Evolutionary conservation across 75 land plant genomes (phyloP), one percentile per base, ranked within the genome.

Genomic region (Adiantum capillusveneris): DNA sequence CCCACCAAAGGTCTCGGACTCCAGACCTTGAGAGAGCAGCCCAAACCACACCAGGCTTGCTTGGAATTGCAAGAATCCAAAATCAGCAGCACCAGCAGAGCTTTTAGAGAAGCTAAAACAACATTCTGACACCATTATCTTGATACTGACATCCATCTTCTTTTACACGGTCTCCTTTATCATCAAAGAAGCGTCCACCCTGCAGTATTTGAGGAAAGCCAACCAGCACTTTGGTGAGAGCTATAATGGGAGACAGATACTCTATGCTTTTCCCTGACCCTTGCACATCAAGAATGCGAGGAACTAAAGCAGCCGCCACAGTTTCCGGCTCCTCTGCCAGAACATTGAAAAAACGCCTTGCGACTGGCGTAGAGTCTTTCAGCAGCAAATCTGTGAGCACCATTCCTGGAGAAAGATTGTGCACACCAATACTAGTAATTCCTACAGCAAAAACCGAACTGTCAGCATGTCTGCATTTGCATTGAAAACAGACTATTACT

Each of bases 241-340:
- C 71, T 11, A 65, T 60, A 11, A 55, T 25, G 6, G 71, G 71
- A 28, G 71, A 69, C 30, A 69, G 22, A 41, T 51, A 62, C 29
- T 53, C 65, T 42, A 69, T 62, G 25, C 71, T 69, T 34, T 61
- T 55, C 31, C 59, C 51, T 42, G 65, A 60, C 7, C 71, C 71
- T 31, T 56, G 57, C 25, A 53, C 61, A 17, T 28, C 58, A 14
- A 52, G 27, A 30, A 69, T 62, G 11, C 31, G 57, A 13, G 71
- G 71, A 16, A 39, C 71, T 19, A 69, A 46, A 29, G 29, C 45
- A 28, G 55, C 56, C 5, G 71, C 71, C 16, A 62, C 71, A 11
- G 71, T 69, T 21, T 69, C 65, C 19, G 71, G 71, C 24, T 69
- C 71, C 64, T 69, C 71, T 14, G 71, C 71, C 64, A 69, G 25